Evolutionary conservation across 257 asterid species (phyloP).

Genomic region (Plantago elongata): DNA sequence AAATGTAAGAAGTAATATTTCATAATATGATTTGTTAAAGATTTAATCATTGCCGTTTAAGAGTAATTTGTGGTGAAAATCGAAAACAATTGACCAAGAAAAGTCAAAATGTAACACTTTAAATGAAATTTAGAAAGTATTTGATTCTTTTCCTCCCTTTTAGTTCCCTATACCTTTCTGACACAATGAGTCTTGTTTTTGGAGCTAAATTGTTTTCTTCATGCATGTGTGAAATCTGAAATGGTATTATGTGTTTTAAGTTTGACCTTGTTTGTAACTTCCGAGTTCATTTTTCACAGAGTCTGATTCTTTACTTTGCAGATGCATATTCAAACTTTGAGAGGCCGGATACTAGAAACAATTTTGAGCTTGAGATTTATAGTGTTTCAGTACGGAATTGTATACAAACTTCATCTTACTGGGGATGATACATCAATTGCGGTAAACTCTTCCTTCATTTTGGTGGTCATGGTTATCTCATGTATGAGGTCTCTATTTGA

Average conservation of each 20-base stretch:
- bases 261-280: not conserved
- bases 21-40: no score
- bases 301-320: conserved; percentile 30
- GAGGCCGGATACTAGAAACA: conserved; percentile 97
- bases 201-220: not conserved
- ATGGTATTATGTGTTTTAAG: not conserved
- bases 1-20: no score
- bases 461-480: not conserved
- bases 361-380: conserved; percentile 89
- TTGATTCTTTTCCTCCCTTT: not conserved
- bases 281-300: conserved; percentile 5
- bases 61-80: no score
- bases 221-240: not conserved
- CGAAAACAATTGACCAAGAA: no score
- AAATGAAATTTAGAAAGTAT: not conserved
- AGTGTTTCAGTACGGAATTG: conserved; percentile 90
- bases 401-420: conserved; percentile 80
- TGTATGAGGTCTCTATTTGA: not conserved
- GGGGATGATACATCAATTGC: conserved; percentile 76
- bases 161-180: not conserved
- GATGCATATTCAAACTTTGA: conserved; percentile 87
- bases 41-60: no score
- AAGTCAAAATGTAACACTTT: no score
- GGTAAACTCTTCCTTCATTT: conserved; percentile 41
- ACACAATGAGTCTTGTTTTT: not conserved